These are phyloP conservation scores for Henckelia pumila DNA, from an alignment of 257 asterid species.

Conservation along the genomic window DNA sequence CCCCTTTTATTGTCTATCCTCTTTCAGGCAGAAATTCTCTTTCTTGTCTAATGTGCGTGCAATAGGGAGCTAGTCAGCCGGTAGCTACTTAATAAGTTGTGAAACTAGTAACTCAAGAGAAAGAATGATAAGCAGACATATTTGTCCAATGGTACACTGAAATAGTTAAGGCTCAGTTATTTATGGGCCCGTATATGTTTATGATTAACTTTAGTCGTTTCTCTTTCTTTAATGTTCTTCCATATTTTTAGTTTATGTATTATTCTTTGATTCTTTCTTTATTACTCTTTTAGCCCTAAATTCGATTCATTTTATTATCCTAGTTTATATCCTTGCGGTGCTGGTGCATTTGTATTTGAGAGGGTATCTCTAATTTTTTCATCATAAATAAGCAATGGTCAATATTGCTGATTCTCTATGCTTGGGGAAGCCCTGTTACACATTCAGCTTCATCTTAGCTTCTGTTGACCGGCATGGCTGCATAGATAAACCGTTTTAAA, in stretches of 20 bases:
- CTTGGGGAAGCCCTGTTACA: constrained; percentile 3
- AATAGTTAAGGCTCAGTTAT: background rate
- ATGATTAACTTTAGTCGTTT: background rate
- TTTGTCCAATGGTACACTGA: background rate
- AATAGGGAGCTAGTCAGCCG: too few relatives aligned
- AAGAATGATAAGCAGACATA: too few relatives aligned
- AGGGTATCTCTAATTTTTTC: background rate
- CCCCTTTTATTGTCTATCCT: too few relatives aligned
- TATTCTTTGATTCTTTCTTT: too few relatives aligned
- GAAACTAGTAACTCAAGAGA: too few relatives aligned
- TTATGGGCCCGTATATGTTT: background rate
- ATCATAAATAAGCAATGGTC: background rate
- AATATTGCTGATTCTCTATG: background rate
- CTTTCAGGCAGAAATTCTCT: too few relatives aligned
- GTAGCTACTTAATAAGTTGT: too few relatives aligned
- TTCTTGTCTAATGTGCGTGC: too few relatives aligned
- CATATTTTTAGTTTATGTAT: too few relatives aligned
- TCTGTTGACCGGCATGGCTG: constrained; percentile 4
- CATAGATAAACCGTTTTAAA: constrained; percentile 2
- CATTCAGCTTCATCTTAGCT: background rate
- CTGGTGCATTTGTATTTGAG: background rate
- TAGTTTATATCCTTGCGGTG: background rate
- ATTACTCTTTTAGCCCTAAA: background rate
- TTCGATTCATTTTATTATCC: background rate
- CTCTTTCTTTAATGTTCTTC: background rate